Base-by-base conservation (phyloP, 164 flowering plant species). In the Sextonia rubra region DNA sequence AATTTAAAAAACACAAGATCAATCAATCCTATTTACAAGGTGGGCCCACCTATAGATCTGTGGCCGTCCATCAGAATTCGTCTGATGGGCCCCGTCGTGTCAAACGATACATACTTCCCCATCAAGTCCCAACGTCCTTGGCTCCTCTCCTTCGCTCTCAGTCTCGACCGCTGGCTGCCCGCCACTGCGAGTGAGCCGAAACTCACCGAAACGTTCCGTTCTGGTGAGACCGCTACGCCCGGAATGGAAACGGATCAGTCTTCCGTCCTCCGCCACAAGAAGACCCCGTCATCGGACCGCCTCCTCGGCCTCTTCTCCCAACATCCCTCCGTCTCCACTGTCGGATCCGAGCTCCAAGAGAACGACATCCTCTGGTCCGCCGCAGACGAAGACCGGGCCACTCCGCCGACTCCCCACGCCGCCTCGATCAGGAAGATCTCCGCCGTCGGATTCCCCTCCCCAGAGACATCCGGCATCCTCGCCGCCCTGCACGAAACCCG, bases 321-420 rank as follows among this genome's bases (percentile, higher is more conserved):
- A 5, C 68, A 77, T 3, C 69, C 60, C 4, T 25, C 55, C 12
- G 17, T 24, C 62, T 12, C 74, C 26, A 67, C 27, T 15, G 23
- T 49, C 22, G 85, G 77, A 3, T 86, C 72, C 69, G 93, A 91
- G 69, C 81, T 91, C 71, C 81, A 80, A 74, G 93, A 91, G 73
- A 86, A 83, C 68, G 97, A 91, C 30, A 82, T 89, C 24, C 83
- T 89, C 84, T 91, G 89, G 89, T 37, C 85, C 4, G 83, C 83
- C 47, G 22, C 67, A 23, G 24, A 30, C 66, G 44, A 37, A 37
- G 44, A 27, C 11, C 58, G 22, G 30, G 24, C 12, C 30, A n/a
- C n/a, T n/a, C n/a, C 67, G 30, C 56, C 81, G 49, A 75, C 30
- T 23, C 78, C 29, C 47, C 12, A 6, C 9, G 3, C 30, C 47